A percentile compares a stretch with the other conserved stretches of the same genome.
These are phyloP conservation scores for Lagenidium giganteum DNA, from an alignment of 352 stramenopile genomes.

Conservation along the genomic window DNA sequence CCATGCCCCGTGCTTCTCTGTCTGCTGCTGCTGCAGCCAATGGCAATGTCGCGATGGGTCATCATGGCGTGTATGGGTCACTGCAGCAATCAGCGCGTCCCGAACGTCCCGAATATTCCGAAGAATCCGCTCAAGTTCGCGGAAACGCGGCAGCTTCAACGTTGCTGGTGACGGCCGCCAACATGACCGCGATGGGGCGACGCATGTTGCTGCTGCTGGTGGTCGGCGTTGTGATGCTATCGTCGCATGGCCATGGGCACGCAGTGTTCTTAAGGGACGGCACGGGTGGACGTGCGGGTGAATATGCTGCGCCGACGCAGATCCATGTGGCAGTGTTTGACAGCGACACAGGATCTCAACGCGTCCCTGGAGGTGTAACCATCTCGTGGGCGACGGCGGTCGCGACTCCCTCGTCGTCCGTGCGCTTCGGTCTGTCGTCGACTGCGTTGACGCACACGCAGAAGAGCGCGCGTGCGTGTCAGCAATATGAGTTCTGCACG, in stretches of 20 bases:
- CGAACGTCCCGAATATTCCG: too few relatives aligned
- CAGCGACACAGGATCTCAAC: slow-evolving; percentile 11
- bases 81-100: too few relatives aligned
- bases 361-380: slow-evolving; percentile 25
- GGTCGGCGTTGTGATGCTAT: slow-evolving; percentile 5
- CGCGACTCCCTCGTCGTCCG: slow-evolving; percentile 36
- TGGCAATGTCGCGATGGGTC: too few relatives aligned
- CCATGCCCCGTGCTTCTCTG: too few relatives aligned
- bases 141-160: too few relatives aligned
- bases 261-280: slow-evolving; percentile 3
- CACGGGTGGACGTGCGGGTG: too few relatives aligned
- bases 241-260: too few relatives aligned
- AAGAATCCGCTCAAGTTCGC: too few relatives aligned
- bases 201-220: slow-evolving; percentile 1
- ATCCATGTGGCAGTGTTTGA: slow-evolving; percentile 42
- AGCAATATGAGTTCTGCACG: slow-evolving; percentile 73
- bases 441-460: slow-evolving; percentile 22
- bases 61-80: too few relatives aligned
- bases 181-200: slow-evolving; percentile 3
- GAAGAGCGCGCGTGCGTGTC: slow-evolving; percentile 18
- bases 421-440: slow-evolving; percentile 37
- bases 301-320: too few relatives aligned
- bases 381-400: slow-evolving; percentile 49
- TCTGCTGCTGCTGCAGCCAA: too few relatives aligned
- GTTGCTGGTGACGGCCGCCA: too few relatives aligned